Evolutionary conservation across 352 stramenopile genomes (phyloP), one percentile per base, ranked within the genome.

Genomic region (Plasmopara muralis): DNA sequence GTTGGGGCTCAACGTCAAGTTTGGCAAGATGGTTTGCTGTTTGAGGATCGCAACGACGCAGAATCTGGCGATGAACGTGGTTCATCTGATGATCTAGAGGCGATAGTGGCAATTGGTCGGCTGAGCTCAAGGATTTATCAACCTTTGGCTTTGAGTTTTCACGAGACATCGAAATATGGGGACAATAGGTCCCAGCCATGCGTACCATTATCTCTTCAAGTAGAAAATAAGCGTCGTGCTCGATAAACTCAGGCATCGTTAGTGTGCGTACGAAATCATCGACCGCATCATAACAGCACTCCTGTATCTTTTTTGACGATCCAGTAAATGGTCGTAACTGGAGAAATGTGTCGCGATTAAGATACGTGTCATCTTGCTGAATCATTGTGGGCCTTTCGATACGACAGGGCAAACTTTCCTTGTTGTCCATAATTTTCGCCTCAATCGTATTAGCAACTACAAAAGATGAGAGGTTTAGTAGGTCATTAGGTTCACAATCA

Each of bases 41-140:
- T n/a, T 67, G 73, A 10, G 77, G 77, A 44, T 90, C 80, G 18
- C 69, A 86, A 2, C 74, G 75, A 15, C 68, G 56, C 33, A 90
- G 57, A 35, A 88, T 70, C 33, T 84, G 74, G 55, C 77, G 52
- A 45, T 87, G 77, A 45, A 90, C 87, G 46, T 68, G 66, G 46
- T 86, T 86, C 73, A 88, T 81, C 38, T 90, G 80, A 16, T 80
- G 70, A 50, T 86, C 80, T 14, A 89, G 59, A 6, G 78, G 74
- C 0, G 74, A 83, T 1, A 47, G 29, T 5, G 68, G 49, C 3
- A 69, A 59, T 40, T 87, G 72, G 37, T 64, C 60, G 16, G 46
- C 60, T 6, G 60, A 64, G 30, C 55, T 56, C 4, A 68, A 25
- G 5, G 60, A 55, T 39, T 55, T 68, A n/a, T 68, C 60, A 0